Conservation (phyloP, 148 eudicot genomes). For the Diospyros kaki region DNA sequence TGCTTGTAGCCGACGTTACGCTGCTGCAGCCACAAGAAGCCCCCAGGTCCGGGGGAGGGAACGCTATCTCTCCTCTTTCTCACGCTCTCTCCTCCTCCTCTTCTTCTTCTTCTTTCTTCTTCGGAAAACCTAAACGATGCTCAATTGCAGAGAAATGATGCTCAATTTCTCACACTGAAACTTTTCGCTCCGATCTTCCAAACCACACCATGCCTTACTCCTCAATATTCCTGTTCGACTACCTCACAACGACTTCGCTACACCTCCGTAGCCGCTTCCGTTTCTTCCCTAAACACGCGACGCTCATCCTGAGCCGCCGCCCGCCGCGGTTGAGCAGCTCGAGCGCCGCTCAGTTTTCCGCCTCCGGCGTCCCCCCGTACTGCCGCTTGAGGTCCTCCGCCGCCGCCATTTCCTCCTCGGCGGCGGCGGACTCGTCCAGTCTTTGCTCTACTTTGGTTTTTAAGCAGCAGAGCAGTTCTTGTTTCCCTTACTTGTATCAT, state of each 20-base stretch:
- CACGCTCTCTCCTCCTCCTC: background rate
- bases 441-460: constrained; percentile 15
- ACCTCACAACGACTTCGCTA: constrained; percentile 8
- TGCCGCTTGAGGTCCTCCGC: constrained; percentile 2
- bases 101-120: background rate
- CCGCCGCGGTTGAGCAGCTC: constrained; percentile 3
- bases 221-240: constrained; percentile 31
- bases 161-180: constrained; percentile 4
- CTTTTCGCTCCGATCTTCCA: background rate
- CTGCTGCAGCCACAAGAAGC: background rate
- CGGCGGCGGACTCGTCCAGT: constrained; percentile 10
- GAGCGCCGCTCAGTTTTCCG: background rate
- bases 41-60: background rate
- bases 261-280: constrained; percentile 14
- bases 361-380: background rate
- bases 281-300: background rate
- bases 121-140: background rate
- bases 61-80: background rate
- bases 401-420: background rate
- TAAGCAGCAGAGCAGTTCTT: constrained; percentile 16
- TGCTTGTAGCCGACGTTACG: background rate
- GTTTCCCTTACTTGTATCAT: constrained; percentile 23
- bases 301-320: background rate
- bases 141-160: background rate
- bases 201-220: constrained; percentile 30